Percentiles rank a stretch among this genome's conserved stretches.
Evolutionary conservation across 768 basidiomycete species (phyloP).

Genomic region (Fomitopsis pulvina): DNA sequence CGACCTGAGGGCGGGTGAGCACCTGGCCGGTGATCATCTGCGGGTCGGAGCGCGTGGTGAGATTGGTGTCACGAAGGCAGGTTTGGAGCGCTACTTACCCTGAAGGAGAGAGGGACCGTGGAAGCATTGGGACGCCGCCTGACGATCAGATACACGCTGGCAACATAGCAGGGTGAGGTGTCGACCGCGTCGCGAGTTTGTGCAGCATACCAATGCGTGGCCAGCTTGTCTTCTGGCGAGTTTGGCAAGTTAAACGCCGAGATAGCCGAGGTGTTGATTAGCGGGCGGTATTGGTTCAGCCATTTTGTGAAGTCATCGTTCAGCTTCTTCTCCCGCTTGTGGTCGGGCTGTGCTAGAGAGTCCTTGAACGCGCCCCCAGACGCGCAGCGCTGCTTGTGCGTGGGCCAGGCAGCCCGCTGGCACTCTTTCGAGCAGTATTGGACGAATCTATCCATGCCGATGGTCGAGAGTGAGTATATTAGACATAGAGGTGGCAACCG

Average conservation of each 20-base stretch:
- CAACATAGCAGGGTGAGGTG: not conserved
- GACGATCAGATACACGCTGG: constrained; percentile 16
- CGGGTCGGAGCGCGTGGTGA: not conserved
- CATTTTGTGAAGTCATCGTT: constrained; percentile 21
- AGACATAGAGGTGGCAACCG: too few species aligned
- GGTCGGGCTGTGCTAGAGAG: constrained; percentile 5
- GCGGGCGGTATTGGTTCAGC: constrained; percentile 20
- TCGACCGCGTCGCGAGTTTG: not conserved
- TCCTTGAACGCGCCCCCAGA: constrained; percentile 10
- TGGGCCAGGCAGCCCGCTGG: constrained; percentile 23
- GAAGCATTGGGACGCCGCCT: constrained; percentile 14
- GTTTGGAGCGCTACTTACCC: constrained; percentile 7
- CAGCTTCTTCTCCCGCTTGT: constrained; percentile 13
- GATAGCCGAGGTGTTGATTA: constrained; percentile 14
- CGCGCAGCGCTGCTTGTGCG: constrained; percentile 19
- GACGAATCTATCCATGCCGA: constrained; percentile 19
- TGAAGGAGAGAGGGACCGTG: constrained; percentile 16
- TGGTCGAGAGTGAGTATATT: too few species aligned
- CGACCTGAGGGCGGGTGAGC: constrained; percentile 16
- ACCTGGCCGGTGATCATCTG: constrained; percentile 22
- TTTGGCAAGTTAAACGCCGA: constrained; percentile 24
- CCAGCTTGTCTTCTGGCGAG: constrained; percentile 18
- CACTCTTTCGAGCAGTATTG: constrained; percentile 26
- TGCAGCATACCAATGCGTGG: constrained; percentile 17
- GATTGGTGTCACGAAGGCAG: not conserved